These are phyloP conservation scores for Pharnaceum exiguum DNA, from an alignment of 148 eudicot genomes.

Conservation along the genomic window DNA sequence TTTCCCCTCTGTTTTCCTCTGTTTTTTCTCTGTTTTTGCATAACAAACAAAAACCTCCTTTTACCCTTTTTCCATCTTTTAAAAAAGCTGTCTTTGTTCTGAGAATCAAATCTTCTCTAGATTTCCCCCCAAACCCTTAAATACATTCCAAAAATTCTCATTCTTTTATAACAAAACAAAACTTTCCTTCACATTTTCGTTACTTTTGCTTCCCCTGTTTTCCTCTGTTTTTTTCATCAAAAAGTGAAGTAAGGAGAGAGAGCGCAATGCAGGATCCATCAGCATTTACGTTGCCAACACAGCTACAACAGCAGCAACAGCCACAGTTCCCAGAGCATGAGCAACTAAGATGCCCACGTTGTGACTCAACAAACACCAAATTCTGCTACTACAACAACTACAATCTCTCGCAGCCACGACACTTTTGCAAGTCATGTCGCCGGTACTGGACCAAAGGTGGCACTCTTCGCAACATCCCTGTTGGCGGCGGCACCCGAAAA, in stretches of 20 bases:
- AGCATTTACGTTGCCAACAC: constrained; percentile 1
- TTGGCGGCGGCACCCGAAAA: constrained; percentile 89
- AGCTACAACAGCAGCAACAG: neutral
- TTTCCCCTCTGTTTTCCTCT: too few species aligned
- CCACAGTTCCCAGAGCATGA: constrained; percentile 51
- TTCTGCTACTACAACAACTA: constrained; percentile 76
- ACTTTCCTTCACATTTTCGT: too few species aligned
- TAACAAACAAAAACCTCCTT: constrained; percentile 15
- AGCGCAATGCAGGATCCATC: neutral
- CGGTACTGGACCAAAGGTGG: constrained; percentile 98
- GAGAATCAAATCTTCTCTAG: too few species aligned
- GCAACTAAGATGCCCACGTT: constrained; percentile 56
- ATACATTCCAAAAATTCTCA: constrained; percentile 12
- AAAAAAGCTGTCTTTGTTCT: too few species aligned
- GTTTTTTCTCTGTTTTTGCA: constrained; percentile 8
- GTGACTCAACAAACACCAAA: constrained; percentile 58
- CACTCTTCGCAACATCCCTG: constrained; percentile 77
- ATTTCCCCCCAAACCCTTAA: too few species aligned
- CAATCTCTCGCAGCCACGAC: constrained; percentile 63
- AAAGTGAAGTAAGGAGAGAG: too few species aligned
- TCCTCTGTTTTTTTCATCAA: too few species aligned
- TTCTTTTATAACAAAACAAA: neutral
- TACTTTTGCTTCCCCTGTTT: too few species aligned
- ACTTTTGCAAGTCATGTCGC: constrained; percentile 74
- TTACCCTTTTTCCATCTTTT: constrained; percentile 4